A percentile compares a stretch with the other conserved stretches of the same genome.
These are phyloP conservation scores for Apophysomyces elegans DNA, from an alignment of 371 early-diverging fungal genomes.

Conservation along the genomic window DNA sequence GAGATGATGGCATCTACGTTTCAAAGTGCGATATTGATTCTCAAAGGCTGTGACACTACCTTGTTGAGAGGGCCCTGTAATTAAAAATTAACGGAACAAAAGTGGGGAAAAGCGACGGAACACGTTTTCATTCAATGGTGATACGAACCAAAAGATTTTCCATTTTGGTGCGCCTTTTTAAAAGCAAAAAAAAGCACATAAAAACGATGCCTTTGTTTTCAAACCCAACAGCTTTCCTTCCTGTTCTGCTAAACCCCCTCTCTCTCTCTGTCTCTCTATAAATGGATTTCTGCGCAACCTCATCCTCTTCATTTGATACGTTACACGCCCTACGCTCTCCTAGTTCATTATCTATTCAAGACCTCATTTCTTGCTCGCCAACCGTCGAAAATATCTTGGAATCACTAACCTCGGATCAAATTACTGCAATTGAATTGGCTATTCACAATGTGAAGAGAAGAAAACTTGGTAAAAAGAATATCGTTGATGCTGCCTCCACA, in stretches of 20 bases:
- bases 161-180: constrained; percentile 6
- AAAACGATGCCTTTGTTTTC: not conserved
- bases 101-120: not conserved
- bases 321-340: constrained; percentile 26
- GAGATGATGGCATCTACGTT: too few species aligned
- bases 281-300: constrained; percentile 36
- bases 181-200: not conserved
- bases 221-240: not conserved
- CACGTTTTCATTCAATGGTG: not conserved
- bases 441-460: constrained; percentile 41
- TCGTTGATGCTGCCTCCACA: constrained; percentile 18
- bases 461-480: constrained; percentile 30
- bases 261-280: constrained; percentile 20
- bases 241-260: not conserved
- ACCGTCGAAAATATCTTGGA: constrained; percentile 41
- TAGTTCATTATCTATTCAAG: constrained; percentile 39
- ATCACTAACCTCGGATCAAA: constrained; percentile 40
- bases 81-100: not conserved
- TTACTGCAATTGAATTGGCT: constrained; percentile 39
- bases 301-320: constrained; percentile 18
- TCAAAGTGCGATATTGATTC: too few species aligned
- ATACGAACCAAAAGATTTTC: not conserved
- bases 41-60: too few species aligned
- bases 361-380: constrained; percentile 36
- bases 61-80: too few species aligned